phyloP scores from a whole-genome alignment of 352 stramenopile genomes.

The Pythium utonaiense region DNA sequence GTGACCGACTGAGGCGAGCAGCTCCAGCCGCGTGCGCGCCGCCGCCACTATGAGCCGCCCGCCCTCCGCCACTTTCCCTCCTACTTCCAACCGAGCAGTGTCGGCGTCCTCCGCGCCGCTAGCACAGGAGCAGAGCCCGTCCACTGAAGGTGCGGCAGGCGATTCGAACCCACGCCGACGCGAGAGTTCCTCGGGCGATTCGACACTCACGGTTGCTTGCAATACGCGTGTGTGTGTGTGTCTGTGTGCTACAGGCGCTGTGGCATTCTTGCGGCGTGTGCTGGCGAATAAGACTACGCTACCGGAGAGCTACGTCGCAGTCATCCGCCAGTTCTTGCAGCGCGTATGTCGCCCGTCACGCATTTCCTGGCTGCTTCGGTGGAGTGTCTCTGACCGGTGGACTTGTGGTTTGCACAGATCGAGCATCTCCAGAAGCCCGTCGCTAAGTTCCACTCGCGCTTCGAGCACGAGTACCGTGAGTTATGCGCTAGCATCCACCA shows the following conservation, averaged over 20 bases:
- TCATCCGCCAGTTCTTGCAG: conserved; percentile 22
- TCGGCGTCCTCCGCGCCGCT: not conserved
- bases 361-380: not conserved
- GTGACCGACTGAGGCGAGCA: not conserved
- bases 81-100: not conserved
- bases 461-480: conserved; percentile 65
- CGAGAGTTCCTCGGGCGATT: too few species aligned
- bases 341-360: conserved; percentile 4
- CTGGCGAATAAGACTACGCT: conserved; percentile 18
- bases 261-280: conserved; percentile 26
- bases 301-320: conserved; percentile 11
- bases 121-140: not conserved
- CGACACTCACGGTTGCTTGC: too few species aligned
- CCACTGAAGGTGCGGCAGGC: not conserved
- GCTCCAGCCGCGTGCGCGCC: not conserved
- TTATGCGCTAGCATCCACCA: conserved; percentile 60
- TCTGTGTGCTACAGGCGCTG: not conserved
- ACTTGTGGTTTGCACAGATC: conserved; percentile 14
- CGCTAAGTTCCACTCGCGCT: conserved; percentile 30
- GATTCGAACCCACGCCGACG: not conserved
- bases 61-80: not conserved
- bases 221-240: not conserved
- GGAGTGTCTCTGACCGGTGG: not conserved
- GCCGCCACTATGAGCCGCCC: not conserved
- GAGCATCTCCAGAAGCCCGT: conserved; percentile 29